Evolutionary conservation across 202 grass and related monocot species (phyloP), one percentile per base, ranked within the genome.

Genomic region (Eragrostis tef): DNA sequence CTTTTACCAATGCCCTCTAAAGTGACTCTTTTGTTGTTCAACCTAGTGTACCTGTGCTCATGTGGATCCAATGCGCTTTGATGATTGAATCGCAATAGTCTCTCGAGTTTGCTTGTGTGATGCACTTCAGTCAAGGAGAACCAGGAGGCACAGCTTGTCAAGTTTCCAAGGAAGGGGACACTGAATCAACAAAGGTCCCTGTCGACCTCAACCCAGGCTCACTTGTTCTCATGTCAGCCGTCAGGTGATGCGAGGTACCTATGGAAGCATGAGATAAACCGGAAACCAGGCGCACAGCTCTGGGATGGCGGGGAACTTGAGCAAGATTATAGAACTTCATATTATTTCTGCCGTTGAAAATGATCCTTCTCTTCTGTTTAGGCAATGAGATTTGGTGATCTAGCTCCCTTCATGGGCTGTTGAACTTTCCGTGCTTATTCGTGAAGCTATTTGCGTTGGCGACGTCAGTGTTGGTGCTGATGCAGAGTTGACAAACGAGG

Each of bases 301-400:
- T 31, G 29, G 29, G 29, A 31, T 31, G 29, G 29, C 29, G 3
- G 29, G 29, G 3, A 31, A 31, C 29, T 31, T 31, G 29, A 31
- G 29, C 29, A 31, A 31, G 29, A 31, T 31, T 31, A 31, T 31
- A 31, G 29, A 31, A 31, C 29, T 31, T 31, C 29, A 31, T 29
- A 14, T 72, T 12, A 39, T 3, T 71, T 78, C 3, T 67, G 16
- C 11, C 79, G 26, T 79, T 74, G 16, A 22, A 54, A 45, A 52
- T 3, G 17, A 21, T 31, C 29, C 29, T 43, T 31, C 7, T 26
- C 21, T 51, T 45, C 67, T 39, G 15, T 56, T 61, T 49, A 98
- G 90, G 88, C 95, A 67, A 94, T 98, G 92, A 89, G 92, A 86
- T 98, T 94, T 73, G 95, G 95, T 29, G 84, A 98, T 78, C 92